These are phyloP conservation scores for Komagataella populi DNA, from an alignment of 805 yeast genomes.

Conservation along the genomic window DNA sequence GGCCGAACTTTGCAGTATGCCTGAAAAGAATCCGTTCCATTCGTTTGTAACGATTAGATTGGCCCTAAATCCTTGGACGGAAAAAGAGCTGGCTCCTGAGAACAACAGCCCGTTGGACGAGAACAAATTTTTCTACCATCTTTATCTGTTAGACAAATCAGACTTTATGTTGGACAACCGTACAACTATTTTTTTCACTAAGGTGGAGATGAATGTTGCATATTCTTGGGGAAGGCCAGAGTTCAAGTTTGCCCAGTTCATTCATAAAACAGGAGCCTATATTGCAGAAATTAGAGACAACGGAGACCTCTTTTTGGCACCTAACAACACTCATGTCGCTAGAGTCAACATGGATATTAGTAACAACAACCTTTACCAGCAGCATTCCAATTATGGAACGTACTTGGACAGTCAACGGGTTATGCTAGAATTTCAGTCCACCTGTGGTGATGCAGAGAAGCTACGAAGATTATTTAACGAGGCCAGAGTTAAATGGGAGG, in stretches of 20 bases:
- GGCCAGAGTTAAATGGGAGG: conserved; percentile 37
- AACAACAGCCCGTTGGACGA: conserved; percentile 22
- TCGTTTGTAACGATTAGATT: conserved; percentile 62
- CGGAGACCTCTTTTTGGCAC: conserved; percentile 72
- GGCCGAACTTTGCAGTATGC: conserved; percentile 69
- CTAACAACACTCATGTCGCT: conserved; percentile 74
- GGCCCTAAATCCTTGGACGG: conserved; percentile 60
- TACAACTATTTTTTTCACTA: conserved; percentile 48
- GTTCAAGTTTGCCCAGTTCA: conserved; percentile 76
- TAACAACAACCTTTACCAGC: conserved; percentile 12
- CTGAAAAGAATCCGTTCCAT: conserved; percentile 74
- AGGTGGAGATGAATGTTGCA: conserved; percentile 41
- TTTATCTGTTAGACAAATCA: conserved; percentile 49
- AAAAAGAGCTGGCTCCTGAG: conserved; percentile 32
- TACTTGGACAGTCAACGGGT: conserved; percentile 58
- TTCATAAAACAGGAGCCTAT: conserved; percentile 81
- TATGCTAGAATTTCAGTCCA: conserved; percentile 52
- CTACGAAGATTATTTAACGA: conserved; percentile 41
- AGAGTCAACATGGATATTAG: conserved; percentile 39
- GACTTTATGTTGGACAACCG: conserved; percentile 78
- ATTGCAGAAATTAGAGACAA: conserved; percentile 75
- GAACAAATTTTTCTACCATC: conserved; percentile 66
- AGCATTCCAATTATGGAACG: conserved; percentile 10
- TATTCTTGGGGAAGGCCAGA: conserved; percentile 90
- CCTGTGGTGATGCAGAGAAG: conserved; percentile 38